Base-by-base conservation (phyloP, 768 basidiomycete genomes). In the Russula foetens region DNA sequence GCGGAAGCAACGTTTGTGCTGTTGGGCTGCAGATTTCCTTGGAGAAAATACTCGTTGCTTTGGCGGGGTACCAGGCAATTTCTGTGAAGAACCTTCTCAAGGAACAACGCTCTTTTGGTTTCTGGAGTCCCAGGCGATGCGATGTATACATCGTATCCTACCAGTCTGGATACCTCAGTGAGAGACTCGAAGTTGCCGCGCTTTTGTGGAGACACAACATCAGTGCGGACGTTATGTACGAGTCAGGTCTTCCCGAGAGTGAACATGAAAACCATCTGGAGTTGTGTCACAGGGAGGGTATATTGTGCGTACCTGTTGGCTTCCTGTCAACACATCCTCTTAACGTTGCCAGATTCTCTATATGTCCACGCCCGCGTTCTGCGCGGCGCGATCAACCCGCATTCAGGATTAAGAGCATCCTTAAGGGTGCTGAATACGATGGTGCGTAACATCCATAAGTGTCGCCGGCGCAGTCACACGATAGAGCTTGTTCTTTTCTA, bases 141-240 rank as follows among this genome's bases (percentile, higher is more conserved):
- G 91, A 93, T 64, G 91, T 93, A 12, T 93, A 92, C 63, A 78
- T 93, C 14, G 82, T 91, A 28, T 89, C 89, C 0, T 89, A 85
- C 61, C 84, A 88, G 62, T 75, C 83, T 8, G 90, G 91, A 11
- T 79, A 84, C 67, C 74, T 93, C 38, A 82, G 84, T 63, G 91
- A 92, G 53, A 79, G 91, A 45, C 77, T 93, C 19, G 88, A 92
- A 66, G 80, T 91, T 2, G 87, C 84, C 14, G 76, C 88, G 0
- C 80, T 85, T 52, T 74, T 93, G 35, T 93, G 91, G 91, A 79
- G 84, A 67, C 78, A 91, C 66, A 83, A 82, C 53, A 92, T 92
- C 69, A 91, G 89, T 65, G 86, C 90, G 0, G 91, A 93, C 71
- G 75, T 93, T 56, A 90, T 92, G 87, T 93, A 93, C 67, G 91